Base-by-base conservation (phyloP, 176 grass and related monocot species). In the Oryza australiensis region DNA sequence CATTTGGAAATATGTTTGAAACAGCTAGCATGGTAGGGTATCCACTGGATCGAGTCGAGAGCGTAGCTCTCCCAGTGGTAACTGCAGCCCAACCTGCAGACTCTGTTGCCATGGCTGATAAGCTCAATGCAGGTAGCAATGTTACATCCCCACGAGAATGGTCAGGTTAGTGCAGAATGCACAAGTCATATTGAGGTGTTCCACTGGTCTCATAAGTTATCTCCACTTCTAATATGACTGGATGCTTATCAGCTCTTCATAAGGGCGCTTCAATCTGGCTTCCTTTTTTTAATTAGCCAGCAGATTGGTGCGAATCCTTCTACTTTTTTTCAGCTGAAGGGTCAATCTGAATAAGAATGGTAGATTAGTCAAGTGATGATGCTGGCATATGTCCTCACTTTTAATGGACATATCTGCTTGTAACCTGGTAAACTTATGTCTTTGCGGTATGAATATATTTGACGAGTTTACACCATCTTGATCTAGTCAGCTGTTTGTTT, bases 1-100 rank as follows among this genome's bases (percentile, higher is more conserved):
- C 87, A 38, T 96, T 83, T 63, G 83, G 85, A 34, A 88, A 88
- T 34, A 87, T 96, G 64, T 83, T 94, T 34, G 97, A 96, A 80
- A 99, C 90, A 9, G 80, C 85, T 23, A 90, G 87, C 59, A 37
- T 85, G 23, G 87, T 99, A 88, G 97, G 91, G 66, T 99, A 99
- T 78, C 79, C 93, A 63, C 83, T 63, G 66, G 91, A 96, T 77
- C 82, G 73, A 23, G 85, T 79, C 29, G 59, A 46, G 16, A 84
- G 79, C 45, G 16, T 80, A 78, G 69, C 84, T 6, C 68, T 88
- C 64, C 85, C 90, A 32, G 83, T 83, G 79, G 62, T 81, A 0
- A 89, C 83, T 62, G 87, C 64, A 62, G 82, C 90, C 7, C 95
- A 94, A 67, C 82, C 78, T 62, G 34, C 84, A 60, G 91, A 90